Base-by-base conservation (phyloP, 2,329 filamentous ascomycete species). In the Diaporthe capsici region DNA sequence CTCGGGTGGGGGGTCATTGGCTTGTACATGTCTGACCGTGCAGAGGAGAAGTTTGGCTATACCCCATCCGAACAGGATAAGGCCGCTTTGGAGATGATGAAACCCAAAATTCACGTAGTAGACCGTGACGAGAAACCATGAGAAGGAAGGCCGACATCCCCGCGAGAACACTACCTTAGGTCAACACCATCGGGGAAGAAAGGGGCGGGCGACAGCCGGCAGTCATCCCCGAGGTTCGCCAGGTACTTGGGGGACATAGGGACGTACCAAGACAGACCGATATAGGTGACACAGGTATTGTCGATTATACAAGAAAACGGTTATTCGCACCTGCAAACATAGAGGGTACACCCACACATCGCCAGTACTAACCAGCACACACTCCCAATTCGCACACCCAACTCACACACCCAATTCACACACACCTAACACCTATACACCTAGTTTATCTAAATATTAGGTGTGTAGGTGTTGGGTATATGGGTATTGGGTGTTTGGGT, bases 1-100 rank as follows among this genome's bases (percentile, higher is more conserved):
- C 91, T 98, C 81, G 90, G 90, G 47, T 98, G 95, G 91, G 95
- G 94, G 20, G 86, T 87, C 55, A 86, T 91, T 55, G 96, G 95
- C 22, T 88, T 97, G n/a, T 92, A 93, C 81, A 81, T 94, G 25
- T 92, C 93, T 7, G 94, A 96, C 81, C 88, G 88, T 75, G 91
- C 93, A 22, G 95, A 96, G 84, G 90, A 94, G 81, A 91, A 89
- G 57, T 89, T 96, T 76, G 94, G 94, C 9, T 90, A 95, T 83
- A 92, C 90, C 53, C 91, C 95, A 1, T 93, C 92, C 0, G 92
- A 94, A 77, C 87, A 93, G 81, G 95, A 98, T 81, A 92, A 91
- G 82, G 90, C 92, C 76, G 90, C 90, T 17, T 83, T 98, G 77
- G 88, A 91, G 67, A 88, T 87, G 68, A 84, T 89, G 63, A 85